Evolutionary conservation across 2,329 filamentous ascomycete genomes (phyloP).

Genomic region (Uncinocarpus reesii): DNA sequence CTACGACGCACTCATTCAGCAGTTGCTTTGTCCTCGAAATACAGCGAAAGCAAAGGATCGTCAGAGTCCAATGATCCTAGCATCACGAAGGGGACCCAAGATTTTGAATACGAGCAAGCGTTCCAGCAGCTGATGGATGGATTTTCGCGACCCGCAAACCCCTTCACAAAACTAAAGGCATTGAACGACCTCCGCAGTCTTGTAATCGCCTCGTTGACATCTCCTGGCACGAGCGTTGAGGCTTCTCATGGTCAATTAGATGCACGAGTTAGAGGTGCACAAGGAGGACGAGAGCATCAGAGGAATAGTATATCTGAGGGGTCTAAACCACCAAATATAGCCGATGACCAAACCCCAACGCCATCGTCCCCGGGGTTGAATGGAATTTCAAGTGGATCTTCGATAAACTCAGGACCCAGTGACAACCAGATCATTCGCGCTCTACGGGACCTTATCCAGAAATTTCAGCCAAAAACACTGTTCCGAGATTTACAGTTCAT

Average conservation of each 20-base stretch:
- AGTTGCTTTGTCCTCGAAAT: not conserved
- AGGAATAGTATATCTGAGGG: constrained; percentile 17
- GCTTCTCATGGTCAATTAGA: constrained; percentile 22
- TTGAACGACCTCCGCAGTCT: constrained; percentile 74
- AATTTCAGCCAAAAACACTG: constrained; percentile 64
- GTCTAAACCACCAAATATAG: constrained; percentile 5
- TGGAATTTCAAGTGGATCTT: constrained; percentile 23
- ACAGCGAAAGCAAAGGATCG: not conserved
- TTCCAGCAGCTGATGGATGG: constrained; percentile 71
- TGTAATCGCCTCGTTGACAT: constrained; percentile 62
- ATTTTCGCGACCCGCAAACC: constrained; percentile 83
- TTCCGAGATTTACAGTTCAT: constrained; percentile 72
- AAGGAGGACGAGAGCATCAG: constrained; percentile 21
- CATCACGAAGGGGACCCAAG: not conserved
- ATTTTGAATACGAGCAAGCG: constrained; percentile 68
- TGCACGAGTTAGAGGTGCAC: not conserved
- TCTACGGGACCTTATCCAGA: constrained; percentile 56
- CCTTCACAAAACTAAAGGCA: constrained; percentile 72
- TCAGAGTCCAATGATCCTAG: not conserved
- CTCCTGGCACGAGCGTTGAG: constrained; percentile 36
- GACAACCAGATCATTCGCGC: constrained; percentile 55
- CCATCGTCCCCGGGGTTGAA: constrained; percentile 16
- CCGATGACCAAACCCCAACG: constrained; percentile 12
- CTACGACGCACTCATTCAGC: constrained; percentile 30
- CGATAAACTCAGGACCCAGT: constrained; percentile 44